phyloP scores from a whole-genome alignment of 2,329 filamentous ascomycete genomes.

The Trematosphaeria pertusa region DNA sequence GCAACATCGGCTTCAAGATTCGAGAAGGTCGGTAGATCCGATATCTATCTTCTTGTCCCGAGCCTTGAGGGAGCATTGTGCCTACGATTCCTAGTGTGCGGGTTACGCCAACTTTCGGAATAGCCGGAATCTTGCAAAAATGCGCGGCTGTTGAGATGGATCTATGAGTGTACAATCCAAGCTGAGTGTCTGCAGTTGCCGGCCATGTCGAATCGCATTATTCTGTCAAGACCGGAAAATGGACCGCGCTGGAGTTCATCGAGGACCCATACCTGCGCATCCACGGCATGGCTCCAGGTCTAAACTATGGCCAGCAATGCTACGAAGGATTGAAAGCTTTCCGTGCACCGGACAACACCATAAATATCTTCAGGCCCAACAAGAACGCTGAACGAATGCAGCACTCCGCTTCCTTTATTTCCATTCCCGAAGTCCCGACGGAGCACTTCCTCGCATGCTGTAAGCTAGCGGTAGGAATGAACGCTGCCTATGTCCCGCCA shows the following conservation, averaged over 20 bases:
- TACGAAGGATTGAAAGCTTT: slow-evolving; percentile 99
- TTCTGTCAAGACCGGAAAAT: slow-evolving; percentile 74
- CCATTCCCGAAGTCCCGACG: slow-evolving; percentile 80
- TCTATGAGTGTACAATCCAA: slow-evolving; percentile 1
- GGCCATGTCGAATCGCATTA: slow-evolving; percentile 92
- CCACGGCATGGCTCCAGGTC: slow-evolving; percentile 91
- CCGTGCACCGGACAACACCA: slow-evolving; percentile 73
- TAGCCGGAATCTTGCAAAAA: no score
- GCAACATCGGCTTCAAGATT: slow-evolving; percentile 89
- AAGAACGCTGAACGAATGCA: slow-evolving; percentile 86
- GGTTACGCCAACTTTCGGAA: no score
- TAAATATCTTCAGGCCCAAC: slow-evolving; percentile 87
- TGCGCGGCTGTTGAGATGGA: neutral
- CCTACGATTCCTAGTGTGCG: no score
- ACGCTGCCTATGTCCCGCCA: slow-evolving; percentile 90
- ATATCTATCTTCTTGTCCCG: no score
- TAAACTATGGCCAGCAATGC: slow-evolving; percentile 96
- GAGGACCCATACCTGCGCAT: slow-evolving; percentile 83
- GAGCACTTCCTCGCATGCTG: slow-evolving; percentile 78
- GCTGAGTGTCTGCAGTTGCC: slow-evolving; percentile 67
- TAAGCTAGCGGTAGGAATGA: slow-evolving; percentile 81
- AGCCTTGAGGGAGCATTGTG: no score
- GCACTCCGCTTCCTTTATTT: slow-evolving; percentile 82
- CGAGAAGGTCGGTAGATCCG: slow-evolving; percentile 72
- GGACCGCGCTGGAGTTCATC: slow-evolving; percentile 81